These are phyloP conservation scores for Cucurbita pepo DNA, from an alignment of 306 rosid species.

Conservation along the genomic window DNA sequence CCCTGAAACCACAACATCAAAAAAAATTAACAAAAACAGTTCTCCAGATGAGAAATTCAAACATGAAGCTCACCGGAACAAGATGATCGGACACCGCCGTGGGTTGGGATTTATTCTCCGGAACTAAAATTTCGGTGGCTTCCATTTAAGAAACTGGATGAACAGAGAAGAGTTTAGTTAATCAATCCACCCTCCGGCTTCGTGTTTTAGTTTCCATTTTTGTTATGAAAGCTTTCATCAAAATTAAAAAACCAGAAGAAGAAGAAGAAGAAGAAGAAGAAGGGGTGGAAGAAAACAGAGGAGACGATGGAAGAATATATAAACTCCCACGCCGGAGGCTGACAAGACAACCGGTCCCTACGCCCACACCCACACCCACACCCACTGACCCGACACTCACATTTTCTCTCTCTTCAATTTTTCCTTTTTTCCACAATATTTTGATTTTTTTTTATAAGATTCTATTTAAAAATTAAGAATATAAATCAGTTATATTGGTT, in stretches of 20 bases:
- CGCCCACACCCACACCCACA: not conserved
- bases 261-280: not conserved
- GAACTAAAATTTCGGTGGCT: not conserved
- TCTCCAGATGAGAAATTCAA: not conserved
- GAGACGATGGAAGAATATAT: not conserved
- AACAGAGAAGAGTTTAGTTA: not conserved
- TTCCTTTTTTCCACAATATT: too few species aligned
- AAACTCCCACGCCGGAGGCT: not conserved
- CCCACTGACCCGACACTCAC: too few species aligned
- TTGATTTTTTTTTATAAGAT: too few species aligned
- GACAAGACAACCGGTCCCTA: not conserved
- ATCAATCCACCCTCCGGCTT: not conserved
- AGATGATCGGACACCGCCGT: not conserved
- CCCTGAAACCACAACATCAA: not conserved
- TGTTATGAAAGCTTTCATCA: too few species aligned
- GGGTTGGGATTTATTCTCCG: not conserved
- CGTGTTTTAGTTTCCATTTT: too few species aligned
- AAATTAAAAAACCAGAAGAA: too few species aligned
- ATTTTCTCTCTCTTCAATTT: too few species aligned
- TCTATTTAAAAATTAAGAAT: too few species aligned
- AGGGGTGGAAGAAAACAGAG: too few species aligned
- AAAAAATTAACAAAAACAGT: not conserved
- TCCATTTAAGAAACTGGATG: constrained; percentile 2
- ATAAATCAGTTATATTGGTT: too few species aligned
- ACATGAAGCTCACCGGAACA: not conserved